Conservation (phyloP, 2,329 filamentous ascomycete genomes). For the Penicillium verrucosum region DNA sequence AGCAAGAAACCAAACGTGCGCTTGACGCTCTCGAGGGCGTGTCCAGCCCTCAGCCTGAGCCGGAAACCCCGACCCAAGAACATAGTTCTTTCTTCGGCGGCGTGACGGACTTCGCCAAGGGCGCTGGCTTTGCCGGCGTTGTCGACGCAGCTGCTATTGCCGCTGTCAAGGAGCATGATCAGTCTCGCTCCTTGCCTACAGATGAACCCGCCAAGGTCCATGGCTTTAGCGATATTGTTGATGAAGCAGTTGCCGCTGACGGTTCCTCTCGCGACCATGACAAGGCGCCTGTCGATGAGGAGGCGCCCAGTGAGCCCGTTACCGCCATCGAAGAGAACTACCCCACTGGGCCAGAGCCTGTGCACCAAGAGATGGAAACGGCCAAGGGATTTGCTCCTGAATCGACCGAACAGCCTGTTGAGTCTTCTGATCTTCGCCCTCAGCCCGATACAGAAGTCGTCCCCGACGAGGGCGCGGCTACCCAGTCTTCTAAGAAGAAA, state of each 20-base stretch:
- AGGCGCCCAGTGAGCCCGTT: constrained; percentile 8
- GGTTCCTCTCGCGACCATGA: constrained; percentile 6
- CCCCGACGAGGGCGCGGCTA: constrained; percentile 14
- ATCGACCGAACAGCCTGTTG: neutral
- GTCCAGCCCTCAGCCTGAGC: constrained; percentile 13
- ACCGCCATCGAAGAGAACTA: constrained; percentile 14
- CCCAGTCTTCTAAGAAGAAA: constrained; percentile 26
- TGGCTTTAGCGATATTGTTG: constrained; percentile 19
- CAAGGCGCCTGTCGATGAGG: constrained; percentile 1
- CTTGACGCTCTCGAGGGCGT: constrained; percentile 17
- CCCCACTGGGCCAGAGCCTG: neutral
- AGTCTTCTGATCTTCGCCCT: neutral
- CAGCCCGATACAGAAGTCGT: constrained; percentile 10
- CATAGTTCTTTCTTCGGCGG: neutral
- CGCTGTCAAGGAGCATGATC: constrained; percentile 12
- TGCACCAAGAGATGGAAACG: neutral
- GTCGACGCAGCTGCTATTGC: constrained; percentile 28
- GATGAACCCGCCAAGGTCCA: neutral
- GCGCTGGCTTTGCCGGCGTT: constrained; percentile 18
- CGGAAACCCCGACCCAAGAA: constrained; percentile 12
- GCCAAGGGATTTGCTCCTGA: constrained; percentile 11
- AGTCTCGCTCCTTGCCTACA: neutral
- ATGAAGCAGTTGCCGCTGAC: constrained; percentile 19
- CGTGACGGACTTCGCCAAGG: neutral
- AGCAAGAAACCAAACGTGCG: constrained; percentile 12